Evolutionary conservation across 495 filamentous ascomycete species (phyloP).

Genomic region (Pseudomonodictys pantanalensis): DNA sequence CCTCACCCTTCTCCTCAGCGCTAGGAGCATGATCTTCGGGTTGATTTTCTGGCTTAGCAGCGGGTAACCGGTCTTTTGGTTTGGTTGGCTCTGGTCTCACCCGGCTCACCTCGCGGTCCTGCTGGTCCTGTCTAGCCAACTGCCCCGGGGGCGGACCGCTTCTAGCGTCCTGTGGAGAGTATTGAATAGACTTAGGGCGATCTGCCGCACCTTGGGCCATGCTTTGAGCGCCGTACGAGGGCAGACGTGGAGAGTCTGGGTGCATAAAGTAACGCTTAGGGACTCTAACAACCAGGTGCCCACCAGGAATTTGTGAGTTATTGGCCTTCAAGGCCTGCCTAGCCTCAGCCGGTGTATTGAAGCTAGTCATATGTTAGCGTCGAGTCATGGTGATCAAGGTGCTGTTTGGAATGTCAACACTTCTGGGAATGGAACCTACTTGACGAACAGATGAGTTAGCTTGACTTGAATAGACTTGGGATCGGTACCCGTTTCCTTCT

Average conservation of each 20-base stretch:
- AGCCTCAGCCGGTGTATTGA: conserved; percentile 4
- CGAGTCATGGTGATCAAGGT: not conserved
- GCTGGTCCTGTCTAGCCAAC: not conserved
- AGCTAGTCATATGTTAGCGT: not conserved
- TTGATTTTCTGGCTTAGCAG: not conserved
- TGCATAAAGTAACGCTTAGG: conserved; percentile 2
- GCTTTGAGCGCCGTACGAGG: not conserved
- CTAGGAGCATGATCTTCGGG: not conserved
- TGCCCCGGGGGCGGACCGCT: conserved; percentile 12
- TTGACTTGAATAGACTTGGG: too few relatives aligned
- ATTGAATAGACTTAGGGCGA: not conserved
- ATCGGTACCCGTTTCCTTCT: not conserved
- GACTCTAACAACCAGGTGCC: not conserved
- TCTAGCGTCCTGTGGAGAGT: conserved; percentile 31
- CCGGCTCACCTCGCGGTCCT: not conserved
- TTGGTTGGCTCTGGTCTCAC: conserved; percentile 18
- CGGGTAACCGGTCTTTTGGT: conserved; percentile 3
- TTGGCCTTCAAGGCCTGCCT: conserved; percentile 3
- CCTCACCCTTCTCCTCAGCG: not conserved
- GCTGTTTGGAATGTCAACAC: too few relatives aligned
- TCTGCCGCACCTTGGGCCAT: not conserved
- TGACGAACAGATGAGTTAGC: too few relatives aligned
- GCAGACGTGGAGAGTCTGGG: not conserved
- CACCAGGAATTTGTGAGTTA: not conserved
- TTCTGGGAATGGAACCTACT: too few relatives aligned